Percentiles rank a stretch among this genome's conserved stretches.
Evolutionary conservation across 2,329 filamentous ascomycete species (phyloP).

Genomic region (Helotiales sp.): DNA sequence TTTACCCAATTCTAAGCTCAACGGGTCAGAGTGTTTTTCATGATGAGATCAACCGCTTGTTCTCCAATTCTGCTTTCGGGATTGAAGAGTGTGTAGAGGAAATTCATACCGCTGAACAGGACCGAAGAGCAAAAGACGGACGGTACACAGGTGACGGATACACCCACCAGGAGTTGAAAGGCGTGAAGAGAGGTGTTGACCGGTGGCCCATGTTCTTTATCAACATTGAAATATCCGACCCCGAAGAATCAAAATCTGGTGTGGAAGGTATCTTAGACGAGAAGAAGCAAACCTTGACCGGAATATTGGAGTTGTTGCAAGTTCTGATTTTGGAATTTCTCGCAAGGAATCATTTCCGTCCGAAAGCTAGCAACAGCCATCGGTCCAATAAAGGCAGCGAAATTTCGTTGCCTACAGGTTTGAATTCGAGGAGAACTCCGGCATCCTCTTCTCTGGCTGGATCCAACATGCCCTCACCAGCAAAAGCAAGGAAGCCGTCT

Average conservation of each 20-base stretch:
- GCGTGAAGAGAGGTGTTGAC: constrained; percentile 69
- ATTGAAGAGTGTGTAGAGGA: constrained; percentile 53
- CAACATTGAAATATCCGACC: constrained; percentile 56
- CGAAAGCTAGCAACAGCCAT: constrained; percentile 21
- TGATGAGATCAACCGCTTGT: constrained; percentile 77
- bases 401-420: background rate
- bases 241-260: background rate
- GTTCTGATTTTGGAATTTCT: constrained; percentile 77
- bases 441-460: background rate
- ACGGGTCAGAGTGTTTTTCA: constrained; percentile 70
- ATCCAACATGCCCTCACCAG: background rate
- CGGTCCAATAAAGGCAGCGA: background rate
- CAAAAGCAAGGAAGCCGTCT: background rate
- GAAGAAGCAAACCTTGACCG: constrained; percentile 45
- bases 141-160: constrained; percentile 54
- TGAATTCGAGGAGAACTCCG: background rate
- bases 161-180: constrained; percentile 57
- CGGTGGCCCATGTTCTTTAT: constrained; percentile 90
- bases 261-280: constrained; percentile 52
- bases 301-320: constrained; percentile 69
- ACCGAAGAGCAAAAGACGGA: constrained; percentile 45
- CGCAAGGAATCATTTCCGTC: constrained; percentile 67
- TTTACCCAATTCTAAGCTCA: constrained; percentile 64
- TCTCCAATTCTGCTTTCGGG: constrained; percentile 79
- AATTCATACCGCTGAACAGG: constrained; percentile 45